Base-by-base conservation (phyloP, 768 basidiomycete genomes). In the Tulasnella sp. region DNA sequence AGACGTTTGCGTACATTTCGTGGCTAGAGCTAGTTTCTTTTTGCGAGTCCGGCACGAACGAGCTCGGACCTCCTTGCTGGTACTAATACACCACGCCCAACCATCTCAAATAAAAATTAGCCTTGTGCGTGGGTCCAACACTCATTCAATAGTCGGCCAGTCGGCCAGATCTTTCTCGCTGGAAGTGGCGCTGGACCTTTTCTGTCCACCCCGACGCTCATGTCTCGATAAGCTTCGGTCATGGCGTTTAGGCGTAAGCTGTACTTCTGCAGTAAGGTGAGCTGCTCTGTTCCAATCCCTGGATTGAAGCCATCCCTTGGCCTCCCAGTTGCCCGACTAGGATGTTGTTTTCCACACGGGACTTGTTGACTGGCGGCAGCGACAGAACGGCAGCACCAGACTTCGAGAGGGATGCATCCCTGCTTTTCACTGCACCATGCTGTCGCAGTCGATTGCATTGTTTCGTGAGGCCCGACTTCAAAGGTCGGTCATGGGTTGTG, bases 101-200 rank as follows among this genome's bases (percentile, higher is more conserved):
- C 88, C 87, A 98, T 92, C 73, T 96, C 96, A 74, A 92, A 91
- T 50, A 99, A 71, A n/a, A 31, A 98, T 94, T 38, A 94, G 75
- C 50, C 94, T 74, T 8, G 96, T 99, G n/a, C 96, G 79, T 17
- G 91, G 87, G 70, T 99, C 96, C 38, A 99, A 78, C 1, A 99
- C 96, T 67, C 97, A 96, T 70, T 99, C 96, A 48, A 80, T 91
- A 12, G 96, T 99, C 2, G 96, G 96, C 29, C 96, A 79, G 73
- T 99, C 96, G 46, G 87, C 84, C 71, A 97, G 97, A 72, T 99
- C 96, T 72, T 97, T 98, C 66, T 81, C 72, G 67, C 92, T 92
- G 4, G 91, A 88, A 60, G 81, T 80, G 3, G 91, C 85, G 63
- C 83, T 86, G 0, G 92, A 0, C 92, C 90, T 69, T 99, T 99